Conservation (phyloP, 2,329 filamentous ascomycete genomes). For the Calycina herbarum region DNA sequence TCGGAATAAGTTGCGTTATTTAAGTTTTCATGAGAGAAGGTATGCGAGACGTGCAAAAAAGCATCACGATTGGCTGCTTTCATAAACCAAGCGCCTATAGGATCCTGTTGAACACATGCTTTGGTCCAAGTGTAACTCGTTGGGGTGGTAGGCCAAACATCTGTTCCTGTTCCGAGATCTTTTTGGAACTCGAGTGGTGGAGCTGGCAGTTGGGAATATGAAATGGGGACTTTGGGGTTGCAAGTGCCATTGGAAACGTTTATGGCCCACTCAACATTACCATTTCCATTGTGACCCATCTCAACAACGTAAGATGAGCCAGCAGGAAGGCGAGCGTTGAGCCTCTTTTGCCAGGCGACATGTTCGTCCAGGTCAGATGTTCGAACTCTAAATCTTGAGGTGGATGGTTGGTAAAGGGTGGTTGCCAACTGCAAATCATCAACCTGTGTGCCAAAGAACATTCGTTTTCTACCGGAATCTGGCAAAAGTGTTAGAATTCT, state of each 20-base stretch:
- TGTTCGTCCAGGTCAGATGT: constrained; percentile 46
- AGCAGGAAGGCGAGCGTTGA: constrained; percentile 47
- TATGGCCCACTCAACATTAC: constrained; percentile 36
- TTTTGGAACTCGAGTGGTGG: constrained; percentile 42
- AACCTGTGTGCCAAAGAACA: constrained; percentile 8
- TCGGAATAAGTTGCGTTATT: constrained; percentile 60
- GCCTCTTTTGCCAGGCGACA: constrained; percentile 42
- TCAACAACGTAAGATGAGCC: constrained; percentile 54
- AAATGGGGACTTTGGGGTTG: background rate
- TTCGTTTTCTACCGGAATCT: constrained; percentile 5
- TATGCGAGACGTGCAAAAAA: constrained; percentile 59
- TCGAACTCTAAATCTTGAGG: constrained; percentile 47
- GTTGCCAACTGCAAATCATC: constrained; percentile 59
- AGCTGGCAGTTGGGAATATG: background rate
- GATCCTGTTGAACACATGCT: constrained; percentile 49
- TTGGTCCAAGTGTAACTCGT: constrained; percentile 17
- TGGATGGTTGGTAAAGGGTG: constrained; percentile 44
- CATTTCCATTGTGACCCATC: constrained; percentile 54
- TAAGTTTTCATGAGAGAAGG: constrained; percentile 57
- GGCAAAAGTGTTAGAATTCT: background rate
- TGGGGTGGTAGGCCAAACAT: constrained; percentile 45
- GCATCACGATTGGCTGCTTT: constrained; percentile 45
- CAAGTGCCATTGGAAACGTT: background rate
- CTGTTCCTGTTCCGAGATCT: constrained; percentile 48
- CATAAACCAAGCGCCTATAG: constrained; percentile 51